phyloP scores from a whole-genome alignment of 768 basidiomycete genomes.

The Macrolepiota albuminosa region DNA sequence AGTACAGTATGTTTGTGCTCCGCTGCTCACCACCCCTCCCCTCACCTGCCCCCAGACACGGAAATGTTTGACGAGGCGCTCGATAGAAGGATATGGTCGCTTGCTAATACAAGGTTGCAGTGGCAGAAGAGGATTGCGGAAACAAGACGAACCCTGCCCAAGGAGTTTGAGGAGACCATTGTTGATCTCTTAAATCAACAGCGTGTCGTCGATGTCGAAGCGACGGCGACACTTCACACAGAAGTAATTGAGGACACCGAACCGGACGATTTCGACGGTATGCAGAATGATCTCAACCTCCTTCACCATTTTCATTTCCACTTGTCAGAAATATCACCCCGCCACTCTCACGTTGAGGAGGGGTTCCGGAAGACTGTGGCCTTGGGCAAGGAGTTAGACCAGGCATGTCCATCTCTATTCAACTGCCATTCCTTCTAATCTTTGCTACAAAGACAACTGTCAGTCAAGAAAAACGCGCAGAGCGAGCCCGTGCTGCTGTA shows the following conservation, averaged over 20 bases:
- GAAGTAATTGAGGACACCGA: conserved; percentile 16
- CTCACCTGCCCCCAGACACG: conserved; percentile 38
- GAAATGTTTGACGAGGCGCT: conserved; percentile 86
- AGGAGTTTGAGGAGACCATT: conserved; percentile 39
- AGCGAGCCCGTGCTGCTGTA: conserved; percentile 38
- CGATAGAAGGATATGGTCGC: conserved; percentile 76
- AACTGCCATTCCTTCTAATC: not conserved
- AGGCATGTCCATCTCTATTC: conserved; percentile 31
- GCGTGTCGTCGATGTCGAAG: conserved; percentile 21
- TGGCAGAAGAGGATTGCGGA: conserved; percentile 72
- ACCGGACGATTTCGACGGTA: conserved; percentile 13
- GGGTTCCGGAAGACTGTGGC: conserved; percentile 32
- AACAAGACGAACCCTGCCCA: conserved; percentile 59
- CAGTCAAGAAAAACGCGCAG: conserved; percentile 47
- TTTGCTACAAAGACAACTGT: conserved; percentile 33
- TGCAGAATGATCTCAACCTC: not conserved
- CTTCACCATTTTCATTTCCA: not conserved
- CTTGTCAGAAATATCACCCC: conserved; percentile 4
- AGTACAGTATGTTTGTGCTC: conserved; percentile 37
- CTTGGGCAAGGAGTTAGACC: conserved; percentile 43
- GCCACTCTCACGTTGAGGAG: conserved; percentile 21
- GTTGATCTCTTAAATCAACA: conserved; percentile 27
- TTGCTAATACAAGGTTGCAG: conserved; percentile 68
- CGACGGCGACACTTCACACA: conserved; percentile 11
- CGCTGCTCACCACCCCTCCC: not conserved